phyloP scores from a whole-genome alignment of 352 stramenopile genomes.

The Achlya hypogyna region DNA sequence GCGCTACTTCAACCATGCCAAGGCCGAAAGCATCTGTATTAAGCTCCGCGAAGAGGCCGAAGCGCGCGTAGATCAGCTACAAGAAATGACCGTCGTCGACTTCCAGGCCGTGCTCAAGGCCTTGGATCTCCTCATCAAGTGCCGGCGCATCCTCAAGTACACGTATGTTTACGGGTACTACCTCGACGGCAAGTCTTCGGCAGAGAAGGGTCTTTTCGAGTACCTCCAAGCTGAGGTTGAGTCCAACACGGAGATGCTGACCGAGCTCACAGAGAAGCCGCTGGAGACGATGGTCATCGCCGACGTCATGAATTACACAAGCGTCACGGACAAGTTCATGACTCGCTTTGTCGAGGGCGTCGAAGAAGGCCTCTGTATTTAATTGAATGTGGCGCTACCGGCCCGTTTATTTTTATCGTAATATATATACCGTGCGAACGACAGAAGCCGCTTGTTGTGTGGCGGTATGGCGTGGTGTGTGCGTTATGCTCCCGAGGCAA shows the following conservation, averaged over 20 bases:
- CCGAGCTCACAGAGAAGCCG: conserved; percentile 11
- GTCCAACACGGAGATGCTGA: conserved; percentile 16
- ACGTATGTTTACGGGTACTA: conserved; percentile 22
- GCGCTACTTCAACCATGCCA: conserved; percentile 25
- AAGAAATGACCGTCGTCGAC: conserved; percentile 76
- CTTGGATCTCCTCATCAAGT: conserved; percentile 18
- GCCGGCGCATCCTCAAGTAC: conserved; percentile 20
- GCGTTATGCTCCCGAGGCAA: no score
- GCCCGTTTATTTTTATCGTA: no score
- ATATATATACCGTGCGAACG: not conserved
- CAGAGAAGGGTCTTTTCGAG: conserved; percentile 15
- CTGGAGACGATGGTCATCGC: conserved; percentile 4
- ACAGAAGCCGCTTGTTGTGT: no score
- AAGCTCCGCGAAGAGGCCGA: not conserved
- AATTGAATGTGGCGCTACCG: no score
- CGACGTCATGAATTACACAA: conserved; percentile 15
- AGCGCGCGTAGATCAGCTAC: conserved; percentile 33
- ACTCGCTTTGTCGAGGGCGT: conserved; percentile 14
- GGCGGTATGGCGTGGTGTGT: no score
- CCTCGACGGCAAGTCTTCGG: not conserved
- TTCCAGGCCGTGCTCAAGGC: conserved; percentile 19
- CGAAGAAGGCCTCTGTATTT: conserved; percentile 16
- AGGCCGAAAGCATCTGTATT: conserved; percentile 13
- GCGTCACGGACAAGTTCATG: conserved; percentile 19
- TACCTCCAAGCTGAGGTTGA: conserved; percentile 15